Base-by-base conservation (phyloP, 2,329 filamentous ascomycete genomes). In the Fusarium liriodendri region DNA sequence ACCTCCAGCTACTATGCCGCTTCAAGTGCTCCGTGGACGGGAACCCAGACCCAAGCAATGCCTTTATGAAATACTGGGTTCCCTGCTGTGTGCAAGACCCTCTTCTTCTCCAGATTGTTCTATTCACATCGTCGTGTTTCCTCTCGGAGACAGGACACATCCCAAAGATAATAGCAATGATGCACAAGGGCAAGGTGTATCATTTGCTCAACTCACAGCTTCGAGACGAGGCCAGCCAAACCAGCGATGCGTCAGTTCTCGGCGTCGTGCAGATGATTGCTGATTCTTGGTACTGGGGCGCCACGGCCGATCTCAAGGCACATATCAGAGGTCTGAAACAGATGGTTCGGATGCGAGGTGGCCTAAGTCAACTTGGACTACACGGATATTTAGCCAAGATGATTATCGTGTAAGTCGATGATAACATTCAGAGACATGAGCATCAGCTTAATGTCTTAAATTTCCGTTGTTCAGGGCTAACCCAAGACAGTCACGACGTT, bases 211-310 rank as follows among this genome's bases (percentile, higher is more conserved):
- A 88, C 70, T 82, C 85, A 45, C 85, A 86, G 45, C 82, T 89
- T 18, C 79, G 79, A 40, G 77, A 81, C 20, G 73, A 81, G 5
- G 74, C 77, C 2, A 76, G 80, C 20, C 79, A 82, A n/a, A 83
- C 83, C 1, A 84, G 80, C 62, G 87, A 88, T 70, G 82, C 84
- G 35, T 83, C 84, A 5, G 84, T 89, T 42, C 83, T 87, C 6
- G 86, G 82, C 4, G 85, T 88, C 6, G 78, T 85, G 1, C 87
- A 88, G 74, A 82, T 89, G 69, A 82, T 87, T 25, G 78, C 87
- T 27, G 84, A 87, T 54, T 87, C 88, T 67, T 89, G 88, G 87
- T 88, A 88, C 74, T 88, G 87, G 86, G 86, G 87, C 7, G 84
- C 83, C 29, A 83, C 82, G 0, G 76, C 81, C 40, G 84, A 86